A percentile compares a stretch with the other conserved stretches of the same genome.
Evolutionary conservation across 257 asterid genomes (phyloP).

Genomic region (Plantago major): DNA sequence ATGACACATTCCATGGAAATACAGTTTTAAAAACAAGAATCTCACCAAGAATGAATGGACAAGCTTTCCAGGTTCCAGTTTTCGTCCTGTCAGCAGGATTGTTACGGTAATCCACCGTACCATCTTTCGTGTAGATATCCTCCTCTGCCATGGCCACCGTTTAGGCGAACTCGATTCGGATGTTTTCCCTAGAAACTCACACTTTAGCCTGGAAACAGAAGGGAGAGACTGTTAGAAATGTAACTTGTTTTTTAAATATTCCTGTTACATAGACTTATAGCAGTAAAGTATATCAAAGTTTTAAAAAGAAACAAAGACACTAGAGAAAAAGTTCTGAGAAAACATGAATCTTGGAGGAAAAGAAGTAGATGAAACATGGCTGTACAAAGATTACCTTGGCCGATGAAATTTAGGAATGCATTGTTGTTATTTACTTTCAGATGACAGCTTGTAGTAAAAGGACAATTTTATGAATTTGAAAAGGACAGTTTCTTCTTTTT

Average conservation of each 20-base stretch:
- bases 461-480: background rate
- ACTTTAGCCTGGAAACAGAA: background rate
- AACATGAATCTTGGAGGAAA: background rate
- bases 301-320: background rate
- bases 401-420: background rate
- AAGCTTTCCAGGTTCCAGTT: constrained; percentile 72
- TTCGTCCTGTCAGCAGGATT: constrained; percentile 61
- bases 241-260: no score
- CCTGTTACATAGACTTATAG: background rate
- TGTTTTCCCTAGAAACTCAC: background rate
- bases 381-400: background rate
- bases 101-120: constrained; percentile 56
- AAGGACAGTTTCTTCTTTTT: background rate
- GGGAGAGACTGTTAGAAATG: background rate
- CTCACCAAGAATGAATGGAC: constrained; percentile 39
- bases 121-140: constrained; percentile 62
- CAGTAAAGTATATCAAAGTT: background rate
- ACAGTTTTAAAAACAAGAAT: background rate
- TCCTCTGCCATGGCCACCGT: constrained; percentile 35
- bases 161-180: no score
- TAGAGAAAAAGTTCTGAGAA: background rate
- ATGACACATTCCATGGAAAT: background rate
- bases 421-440: background rate
- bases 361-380: background rate
- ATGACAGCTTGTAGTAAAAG: constrained; percentile 2